phyloP scores from a whole-genome alignment of 2,329 filamentous ascomycete species.

The Trichoderma hamatum region DNA sequence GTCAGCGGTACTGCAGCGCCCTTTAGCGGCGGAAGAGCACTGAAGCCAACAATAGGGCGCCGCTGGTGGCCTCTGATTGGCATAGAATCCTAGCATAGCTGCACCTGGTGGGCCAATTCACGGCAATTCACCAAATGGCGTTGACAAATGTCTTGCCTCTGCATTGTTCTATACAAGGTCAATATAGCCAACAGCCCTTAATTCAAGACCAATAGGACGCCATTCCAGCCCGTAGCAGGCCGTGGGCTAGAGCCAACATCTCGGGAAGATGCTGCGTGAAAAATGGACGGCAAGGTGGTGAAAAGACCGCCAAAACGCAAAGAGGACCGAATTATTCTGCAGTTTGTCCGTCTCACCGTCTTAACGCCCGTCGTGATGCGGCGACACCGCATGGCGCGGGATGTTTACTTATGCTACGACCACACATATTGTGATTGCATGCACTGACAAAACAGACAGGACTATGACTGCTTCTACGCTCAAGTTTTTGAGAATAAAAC shows the following conservation, averaged over 20 bases:
- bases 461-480: conserved; percentile 93
- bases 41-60: neutral
- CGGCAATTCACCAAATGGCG: neutral
- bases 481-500: conserved; percentile 84
- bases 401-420: neutral
- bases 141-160: neutral
- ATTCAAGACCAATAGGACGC: neutral
- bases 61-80: neutral
- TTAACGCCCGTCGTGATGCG: conserved; percentile 3
- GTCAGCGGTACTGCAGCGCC: neutral
- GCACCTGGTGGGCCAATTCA: neutral
- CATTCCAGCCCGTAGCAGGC: neutral
- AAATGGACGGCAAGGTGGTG: conserved; percentile 20
- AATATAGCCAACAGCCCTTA: neutral
- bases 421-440: neutral
- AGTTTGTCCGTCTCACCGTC: conserved; percentile 66
- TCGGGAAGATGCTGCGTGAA: neutral
- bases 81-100: neutral
- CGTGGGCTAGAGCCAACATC: neutral
- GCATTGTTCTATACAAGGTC: neutral
- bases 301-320: conserved; percentile 48
- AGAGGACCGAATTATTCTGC: conserved; percentile 72
- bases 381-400: neutral
- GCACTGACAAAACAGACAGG: conserved; percentile 46
- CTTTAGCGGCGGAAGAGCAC: conserved; percentile 2